These are phyloP conservation scores for Capronia coronata DNA, from an alignment of 2,329 filamentous ascomycete genomes.

Conservation along the genomic window DNA sequence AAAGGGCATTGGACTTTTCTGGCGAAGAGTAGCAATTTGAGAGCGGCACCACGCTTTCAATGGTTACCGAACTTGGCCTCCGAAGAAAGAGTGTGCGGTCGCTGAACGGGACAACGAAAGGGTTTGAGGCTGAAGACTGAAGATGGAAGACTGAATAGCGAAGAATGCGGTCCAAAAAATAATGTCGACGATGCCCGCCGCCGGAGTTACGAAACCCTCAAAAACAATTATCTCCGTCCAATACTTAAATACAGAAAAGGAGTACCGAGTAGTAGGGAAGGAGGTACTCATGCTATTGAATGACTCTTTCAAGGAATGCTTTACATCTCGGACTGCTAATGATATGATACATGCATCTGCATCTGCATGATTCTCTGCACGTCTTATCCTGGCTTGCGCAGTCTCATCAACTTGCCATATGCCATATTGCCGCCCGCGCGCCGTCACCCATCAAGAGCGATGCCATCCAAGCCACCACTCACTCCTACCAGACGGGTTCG, in stretches of 20 bases:
- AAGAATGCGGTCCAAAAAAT: not conserved
- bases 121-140: no score
- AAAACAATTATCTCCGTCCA: not conserved
- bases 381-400: not conserved
- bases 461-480: conserved; percentile 15
- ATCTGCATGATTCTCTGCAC: not conserved
- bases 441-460: conserved; percentile 17
- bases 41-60: not conserved
- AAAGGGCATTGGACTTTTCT: no score
- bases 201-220: not conserved
- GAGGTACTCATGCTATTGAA: not conserved
- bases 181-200: not conserved
- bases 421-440: not conserved
- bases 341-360: conserved; percentile 8
- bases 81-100: no score
- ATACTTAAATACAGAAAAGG: no score
- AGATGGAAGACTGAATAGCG: no score
- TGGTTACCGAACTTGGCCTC: no score
- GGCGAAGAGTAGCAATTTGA: not conserved
- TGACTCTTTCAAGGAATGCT: not conserved
- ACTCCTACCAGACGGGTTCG: conserved; percentile 17
- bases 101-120: no score
- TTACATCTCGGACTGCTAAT: not conserved
- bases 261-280: no score
- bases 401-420: not conserved